phyloP scores from a whole-genome alignment of 176 grass and related monocot species.

The Tillandsia fasciculata region DNA sequence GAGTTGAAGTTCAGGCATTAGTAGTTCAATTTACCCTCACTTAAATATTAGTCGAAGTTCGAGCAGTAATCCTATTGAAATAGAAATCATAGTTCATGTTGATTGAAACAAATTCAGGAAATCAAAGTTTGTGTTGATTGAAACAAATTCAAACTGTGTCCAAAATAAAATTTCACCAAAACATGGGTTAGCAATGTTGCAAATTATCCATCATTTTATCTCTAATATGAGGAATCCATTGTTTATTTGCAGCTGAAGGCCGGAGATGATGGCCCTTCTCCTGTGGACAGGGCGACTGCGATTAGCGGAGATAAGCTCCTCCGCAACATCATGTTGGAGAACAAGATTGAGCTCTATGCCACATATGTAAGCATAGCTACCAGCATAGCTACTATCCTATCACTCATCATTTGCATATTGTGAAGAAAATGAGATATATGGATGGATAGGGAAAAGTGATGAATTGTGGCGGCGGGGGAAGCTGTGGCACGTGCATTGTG shows the following conservation, averaged over 20 bases:
- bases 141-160: too few species aligned
- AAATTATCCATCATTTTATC: not conserved
- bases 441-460: conserved; percentile 63
- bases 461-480: conserved; percentile 91
- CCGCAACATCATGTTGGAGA: conserved; percentile 73
- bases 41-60: not conserved
- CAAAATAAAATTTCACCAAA: too few species aligned
- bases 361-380: conserved; percentile 45
- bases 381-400: not conserved
- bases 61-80: not conserved
- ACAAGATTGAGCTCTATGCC: conserved; percentile 80
- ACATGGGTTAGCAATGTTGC: not conserved
- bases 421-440: not conserved
- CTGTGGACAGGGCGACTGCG: conserved; percentile 45
- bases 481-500: conserved; percentile 88
- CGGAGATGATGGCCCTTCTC: conserved; percentile 43
- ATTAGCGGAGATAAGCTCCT: conserved; percentile 79
- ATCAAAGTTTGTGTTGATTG: too few species aligned
- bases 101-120: too few species aligned
- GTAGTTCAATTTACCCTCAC: not conserved
- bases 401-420: not conserved
- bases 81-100: not conserved
- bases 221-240: not conserved
- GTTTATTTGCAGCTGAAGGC: conserved; percentile 44
- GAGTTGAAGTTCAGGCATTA: too few species aligned